Base-by-base conservation (phyloP, 2,329 filamentous ascomycete species). In the Penicillium palitans region DNA sequence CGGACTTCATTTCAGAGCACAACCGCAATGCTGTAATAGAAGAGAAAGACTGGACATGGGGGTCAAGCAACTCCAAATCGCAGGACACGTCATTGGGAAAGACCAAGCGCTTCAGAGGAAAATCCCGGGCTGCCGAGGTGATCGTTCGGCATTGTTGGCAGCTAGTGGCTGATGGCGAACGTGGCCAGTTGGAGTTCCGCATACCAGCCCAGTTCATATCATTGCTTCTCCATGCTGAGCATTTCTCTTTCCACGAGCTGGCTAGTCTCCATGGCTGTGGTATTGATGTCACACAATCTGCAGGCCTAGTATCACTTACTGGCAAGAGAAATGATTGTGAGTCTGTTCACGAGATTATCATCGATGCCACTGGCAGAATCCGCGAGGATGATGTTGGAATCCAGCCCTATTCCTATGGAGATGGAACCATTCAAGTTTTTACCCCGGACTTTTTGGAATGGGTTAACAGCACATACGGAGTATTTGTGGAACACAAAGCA, bases 61-160 rank as follows among this genome's bases (percentile, higher is more conserved):
- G 59, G 39, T 70, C 74, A 9, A 73, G 72, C 24, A 72, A 59
- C 24, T 73, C 72, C 10, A 53, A 51, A 37, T 25, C 46, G 21
- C 37, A 52, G 31, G 17, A 31, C 49, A 21, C 54, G 53, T 17
- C 54, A 64, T 48, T 66, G 67, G 42, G 56, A 17, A 55, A 55
- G n/a, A 29, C 67, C 10, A 63, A 65, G 35, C 56, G 59, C 25
- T 57, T 71, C 31, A 70, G 64, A 29, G 68, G 68, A 3, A 78
- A 78, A 49, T 40, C 66, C n/a, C 49, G 68, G 9, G 52, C 75
- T 24, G 68, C 68, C 17, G 74, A 78, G 58, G 68, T 53, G 35
- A 72, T 78, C 35, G 66, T 77, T 47, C 72, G 76, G 40, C 69
- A 76, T 42, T 75, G 70, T 64, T 78, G 76, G 76, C 59, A 73